These are phyloP conservation scores for Viridothelium virens DNA, from an alignment of 495 filamentous ascomycete species.

Conservation along the genomic window DNA sequence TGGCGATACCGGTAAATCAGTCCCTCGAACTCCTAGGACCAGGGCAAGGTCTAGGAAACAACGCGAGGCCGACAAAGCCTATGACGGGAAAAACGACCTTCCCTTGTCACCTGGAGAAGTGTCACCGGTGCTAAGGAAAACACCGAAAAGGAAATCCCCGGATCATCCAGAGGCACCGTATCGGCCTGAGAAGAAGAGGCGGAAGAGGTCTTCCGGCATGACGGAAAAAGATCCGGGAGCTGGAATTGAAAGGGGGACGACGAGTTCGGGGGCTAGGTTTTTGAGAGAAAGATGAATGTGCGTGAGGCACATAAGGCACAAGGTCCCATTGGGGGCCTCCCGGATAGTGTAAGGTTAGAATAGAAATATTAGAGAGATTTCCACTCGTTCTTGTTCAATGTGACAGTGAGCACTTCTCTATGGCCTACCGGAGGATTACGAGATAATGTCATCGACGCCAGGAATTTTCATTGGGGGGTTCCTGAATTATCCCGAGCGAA, in stretches of 20 bases:
- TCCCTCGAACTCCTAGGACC: not conserved
- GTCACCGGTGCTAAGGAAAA: not conserved
- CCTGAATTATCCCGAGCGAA: too few relatives aligned
- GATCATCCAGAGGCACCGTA: slow-evolving; percentile 3
- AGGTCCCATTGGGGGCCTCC: too few relatives aligned
- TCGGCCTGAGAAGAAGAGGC: not conserved
- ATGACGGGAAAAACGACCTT: not conserved
- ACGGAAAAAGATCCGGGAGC: not conserved
- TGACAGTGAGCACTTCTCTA: too few relatives aligned
- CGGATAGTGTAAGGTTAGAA: too few relatives aligned
- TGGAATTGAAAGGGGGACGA: not conserved
- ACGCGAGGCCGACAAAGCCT: not conserved
- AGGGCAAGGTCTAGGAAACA: not conserved
- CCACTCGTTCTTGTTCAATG: too few relatives aligned
- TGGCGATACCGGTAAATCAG: not conserved
- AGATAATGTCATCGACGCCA: too few relatives aligned
- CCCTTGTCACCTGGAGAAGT: not conserved
- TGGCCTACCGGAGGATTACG: too few relatives aligned
- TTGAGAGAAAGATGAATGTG: not conserved
- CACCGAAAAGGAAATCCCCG: slow-evolving; percentile 2
- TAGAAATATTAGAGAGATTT: too few relatives aligned
- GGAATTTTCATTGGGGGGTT: too few relatives aligned
- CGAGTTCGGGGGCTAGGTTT: not conserved
- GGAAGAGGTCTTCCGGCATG: not conserved
- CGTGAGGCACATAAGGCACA: too few relatives aligned